Evolutionary conservation across 2,329 filamentous ascomycete genomes (phyloP).

Genomic region (Fonsecaea erecta): DNA sequence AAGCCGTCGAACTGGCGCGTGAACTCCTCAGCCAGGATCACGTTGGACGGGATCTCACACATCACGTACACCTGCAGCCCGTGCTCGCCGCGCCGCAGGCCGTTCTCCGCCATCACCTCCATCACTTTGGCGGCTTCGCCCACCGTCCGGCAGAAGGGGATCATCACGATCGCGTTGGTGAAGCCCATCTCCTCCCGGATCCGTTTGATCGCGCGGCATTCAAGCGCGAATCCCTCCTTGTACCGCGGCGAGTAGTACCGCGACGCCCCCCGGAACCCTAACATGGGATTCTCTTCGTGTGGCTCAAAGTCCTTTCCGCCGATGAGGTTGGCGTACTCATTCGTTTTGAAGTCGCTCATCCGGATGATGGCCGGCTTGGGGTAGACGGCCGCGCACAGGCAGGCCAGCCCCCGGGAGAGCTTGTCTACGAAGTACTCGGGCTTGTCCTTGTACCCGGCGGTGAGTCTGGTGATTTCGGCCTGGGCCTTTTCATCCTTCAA

Average conservation of each 20-base stretch:
- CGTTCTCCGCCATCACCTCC: constrained; percentile 39
- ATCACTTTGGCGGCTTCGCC: constrained; percentile 11
- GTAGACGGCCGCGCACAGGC: constrained; percentile 46
- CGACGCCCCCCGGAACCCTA: constrained; percentile 50
- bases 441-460: constrained; percentile 43
- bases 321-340: constrained; percentile 49
- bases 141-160: constrained; percentile 10
- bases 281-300: constrained; percentile 49
- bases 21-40: constrained; percentile 46
- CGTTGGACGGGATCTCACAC: constrained; percentile 51
- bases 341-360: constrained; percentile 51
- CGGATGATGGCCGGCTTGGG: constrained; percentile 48
- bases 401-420: constrained; percentile 44
- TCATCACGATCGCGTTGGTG: constrained; percentile 37
- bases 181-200: constrained; percentile 47
- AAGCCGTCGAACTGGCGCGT: constrained; percentile 49
- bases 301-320: constrained; percentile 49
- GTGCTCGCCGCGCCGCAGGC: constrained; percentile 45
- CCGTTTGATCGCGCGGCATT: constrained; percentile 47
- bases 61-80: constrained; percentile 49
- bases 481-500: constrained; percentile 35
- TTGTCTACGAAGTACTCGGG: constrained; percentile 49
- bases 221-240: constrained; percentile 47
- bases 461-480: constrained; percentile 40
- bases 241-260: constrained; percentile 50